Evolutionary conservation across 768 basidiomycete species (phyloP), one percentile per base, ranked within the genome.

Genomic region (Calocybe indica): DNA sequence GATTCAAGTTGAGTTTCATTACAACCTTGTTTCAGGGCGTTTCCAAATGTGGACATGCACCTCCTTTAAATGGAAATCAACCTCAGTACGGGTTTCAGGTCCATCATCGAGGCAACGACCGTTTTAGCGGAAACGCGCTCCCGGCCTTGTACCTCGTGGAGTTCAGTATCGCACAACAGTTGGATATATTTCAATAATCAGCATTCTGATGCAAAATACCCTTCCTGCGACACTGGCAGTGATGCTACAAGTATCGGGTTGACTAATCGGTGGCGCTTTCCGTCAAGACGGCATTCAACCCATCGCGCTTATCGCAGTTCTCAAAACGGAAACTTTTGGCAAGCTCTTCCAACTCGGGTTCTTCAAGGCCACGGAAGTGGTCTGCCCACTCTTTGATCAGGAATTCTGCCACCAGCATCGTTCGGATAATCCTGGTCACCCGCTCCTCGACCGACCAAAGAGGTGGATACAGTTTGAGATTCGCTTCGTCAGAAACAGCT

Each of bases 301-400:
- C 80, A 32, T 82, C 80, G 39, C 89, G 66, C 64, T 81, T 79
- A 56, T 75, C 56, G 63, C 88, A 91, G 44, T 81, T 75, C 48
- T 79, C 80, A 52, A 83, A 85, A 57, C 69, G 70, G 69, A 92
- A 90, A 62, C 84, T 85, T 55, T 70, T 67, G 22, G 88, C 88
- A 40, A 92, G 69, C 52, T 70, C 75, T 50, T 91, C 87, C 45
- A 92, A 59, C 65, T 83, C 77, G 34, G 58, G 69, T 57, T 76
- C 70, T 33, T 64, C 73, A 70, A 75, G 75, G 0, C 79, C 79
- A 10, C 69, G 55, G 58, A 86, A 84, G 61, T 80, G 78, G 37
- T 82, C 79, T 13, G 85, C 83, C 82, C 83, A 88, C 58, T 85
- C 85, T 59, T 69, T 74, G 34, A 85, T 75, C 38, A 89, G 67